Conservation (phyloP, 164 flowering plant genomes). For the Vitis rotundifolia region DNA sequence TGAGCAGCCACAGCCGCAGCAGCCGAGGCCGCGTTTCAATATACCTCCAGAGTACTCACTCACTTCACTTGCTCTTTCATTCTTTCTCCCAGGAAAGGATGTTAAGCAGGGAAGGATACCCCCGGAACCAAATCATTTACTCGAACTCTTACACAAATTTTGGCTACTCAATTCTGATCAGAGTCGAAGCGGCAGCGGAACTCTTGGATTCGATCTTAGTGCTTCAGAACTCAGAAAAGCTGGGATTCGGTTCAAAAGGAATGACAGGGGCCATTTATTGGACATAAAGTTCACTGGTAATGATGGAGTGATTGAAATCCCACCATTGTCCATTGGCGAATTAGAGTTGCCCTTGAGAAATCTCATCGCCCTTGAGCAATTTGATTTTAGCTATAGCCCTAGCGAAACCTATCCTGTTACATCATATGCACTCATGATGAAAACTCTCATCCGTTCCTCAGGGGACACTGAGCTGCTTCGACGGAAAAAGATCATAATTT, state of each 20-base stretch:
- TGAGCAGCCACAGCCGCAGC: too few relatives aligned
- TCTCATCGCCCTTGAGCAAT: conserved; percentile 30
- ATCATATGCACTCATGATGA: conserved; percentile 28
- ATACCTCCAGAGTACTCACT: too few relatives aligned
- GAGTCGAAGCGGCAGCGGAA: neutral
- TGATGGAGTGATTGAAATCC: conserved; percentile 22
- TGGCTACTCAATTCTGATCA: neutral
- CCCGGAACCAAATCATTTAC: too few relatives aligned
- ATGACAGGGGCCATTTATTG: neutral
- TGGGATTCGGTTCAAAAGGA: conserved; percentile 22
- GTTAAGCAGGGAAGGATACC: too few relatives aligned
- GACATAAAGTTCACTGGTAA: conserved; percentile 12
- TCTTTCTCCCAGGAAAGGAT: too few relatives aligned
- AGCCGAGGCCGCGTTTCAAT: too few relatives aligned
- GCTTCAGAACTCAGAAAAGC: conserved; percentile 18
- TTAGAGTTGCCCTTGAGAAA: conserved; percentile 23
- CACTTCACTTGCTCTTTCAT: too few relatives aligned
- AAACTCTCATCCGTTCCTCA: conserved; percentile 17
- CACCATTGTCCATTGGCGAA: conserved; percentile 20
- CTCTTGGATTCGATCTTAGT: neutral
- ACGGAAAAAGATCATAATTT: conserved; percentile 5
- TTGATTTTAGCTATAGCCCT: neutral
- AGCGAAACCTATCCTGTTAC: conserved; percentile 7
- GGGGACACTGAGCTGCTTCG: conserved; percentile 17
- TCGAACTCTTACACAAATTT: too few relatives aligned